Base-by-base conservation (phyloP, 345 rosid genomes). In the Murraya koenigii region DNA sequence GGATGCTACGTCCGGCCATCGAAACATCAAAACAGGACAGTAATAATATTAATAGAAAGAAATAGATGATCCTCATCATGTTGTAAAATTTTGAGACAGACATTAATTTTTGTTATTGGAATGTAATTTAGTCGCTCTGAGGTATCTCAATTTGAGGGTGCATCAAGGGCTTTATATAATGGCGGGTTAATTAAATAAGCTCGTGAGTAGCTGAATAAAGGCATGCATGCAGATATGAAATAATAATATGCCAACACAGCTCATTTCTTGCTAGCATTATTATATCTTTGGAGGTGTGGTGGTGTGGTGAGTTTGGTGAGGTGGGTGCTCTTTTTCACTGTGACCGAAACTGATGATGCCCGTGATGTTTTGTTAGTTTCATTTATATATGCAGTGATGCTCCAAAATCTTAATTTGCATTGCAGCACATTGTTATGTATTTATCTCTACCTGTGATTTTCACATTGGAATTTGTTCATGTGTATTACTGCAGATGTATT, bases 351-450 rank as follows among this genome's bases (percentile, higher is more conserved):
- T 58, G 81, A 79, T 74, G 87, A 86, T 86, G 87, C 85, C 82
- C 93, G 94, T 92, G 94, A 90, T 73, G 79, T 87, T 80, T 81
- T 71, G 85, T 85, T 74, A 81, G 32, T 69, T 55, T 54, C 75
- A 55, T 71, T 71, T 71, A 71, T 44, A 3, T 33, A 33, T 13
- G 13, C 1, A 17, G 17, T 3, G 49, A 44, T 15, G 69, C 69
- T 41, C 36, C 44, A 52, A 44, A n/a, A 20, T 52, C n/a, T n/a
- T n/a, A n/a, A 23, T 75, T 36, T 65, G 8, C 32, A 47, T 52
- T 52, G 17, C 56, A 15, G 17, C 22, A 0, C 22, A 52, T 14
- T n/a, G 0, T 32, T 33, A 33, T 8, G 13, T 47, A 41, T 30
- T 75, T n/a, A 44, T 63, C 54, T 60, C 15, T 0, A 20, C 74